Percentiles rank a stretch among this genome's conserved stretches.
Conservation (phyloP, 352 stramenopile species). For the Globisporangium nunn region DNA sequence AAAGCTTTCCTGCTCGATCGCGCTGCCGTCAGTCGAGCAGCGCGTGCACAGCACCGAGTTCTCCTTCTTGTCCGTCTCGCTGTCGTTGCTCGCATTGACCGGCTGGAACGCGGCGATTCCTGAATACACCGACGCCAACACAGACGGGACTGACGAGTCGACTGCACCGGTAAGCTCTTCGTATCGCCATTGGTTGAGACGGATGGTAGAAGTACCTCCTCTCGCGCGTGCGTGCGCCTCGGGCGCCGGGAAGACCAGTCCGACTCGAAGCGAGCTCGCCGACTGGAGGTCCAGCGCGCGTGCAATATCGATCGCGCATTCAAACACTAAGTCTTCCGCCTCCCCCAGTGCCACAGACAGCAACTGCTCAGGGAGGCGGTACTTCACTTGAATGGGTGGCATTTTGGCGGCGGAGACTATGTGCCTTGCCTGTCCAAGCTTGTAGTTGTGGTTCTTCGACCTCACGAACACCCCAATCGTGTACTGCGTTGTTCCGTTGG, state of each 20-base stretch:
- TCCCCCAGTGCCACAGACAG: slow-evolving; percentile 35
- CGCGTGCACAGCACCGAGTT: slow-evolving; percentile 46
- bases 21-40: slow-evolving; percentile 71
- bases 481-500: slow-evolving; percentile 14
- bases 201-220: neutral
- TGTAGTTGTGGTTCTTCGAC: slow-evolving; percentile 27
- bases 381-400: slow-evolving; percentile 28
- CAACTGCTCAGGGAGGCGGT: slow-evolving; percentile 32
- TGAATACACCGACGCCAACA: slow-evolving; percentile 37
- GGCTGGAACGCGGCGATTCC: slow-evolving; percentile 17
- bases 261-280: slow-evolving; percentile 24
- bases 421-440: slow-evolving; percentile 26
- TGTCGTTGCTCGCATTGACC: slow-evolving; percentile 8
- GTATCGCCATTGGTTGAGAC: slow-evolving; percentile 29
- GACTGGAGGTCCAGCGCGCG: slow-evolving; percentile 32
- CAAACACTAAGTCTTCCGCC: slow-evolving; percentile 29
- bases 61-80: slow-evolving; percentile 3
- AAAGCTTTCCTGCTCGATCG: slow-evolving; percentile 70
- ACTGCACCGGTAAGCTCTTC: slow-evolving; percentile 10
- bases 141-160: slow-evolving; percentile 11
- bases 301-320: slow-evolving; percentile 48
- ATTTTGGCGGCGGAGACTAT: slow-evolving; percentile 16
- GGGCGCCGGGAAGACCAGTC: slow-evolving; percentile 36
- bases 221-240: neutral
- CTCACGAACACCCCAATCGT: slow-evolving; percentile 38